These are phyloP conservation scores for Castanea crenata DNA, from an alignment of 306 rosid genomes.

Conservation along the genomic window DNA sequence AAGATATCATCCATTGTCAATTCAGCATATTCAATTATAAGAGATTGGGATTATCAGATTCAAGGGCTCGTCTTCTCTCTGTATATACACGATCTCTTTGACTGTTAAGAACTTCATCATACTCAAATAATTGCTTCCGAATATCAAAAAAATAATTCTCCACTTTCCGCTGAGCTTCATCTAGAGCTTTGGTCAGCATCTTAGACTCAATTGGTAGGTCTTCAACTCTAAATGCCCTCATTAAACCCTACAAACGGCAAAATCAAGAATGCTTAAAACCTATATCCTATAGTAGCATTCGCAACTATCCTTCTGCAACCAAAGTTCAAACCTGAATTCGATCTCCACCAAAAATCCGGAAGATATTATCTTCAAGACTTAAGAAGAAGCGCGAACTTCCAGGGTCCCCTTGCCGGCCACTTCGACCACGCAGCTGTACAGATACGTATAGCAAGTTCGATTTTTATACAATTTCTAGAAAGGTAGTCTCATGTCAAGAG, in stretches of 20 bases:
- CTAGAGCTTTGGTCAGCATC: conserved; percentile 98
- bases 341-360: conserved; percentile 95
- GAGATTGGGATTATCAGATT: conserved; percentile 76
- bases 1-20: conserved; percentile 93
- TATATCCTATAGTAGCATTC: conserved; percentile 21
- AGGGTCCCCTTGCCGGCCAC: conserved; percentile 96
- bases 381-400: conserved; percentile 97
- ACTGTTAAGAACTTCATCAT: conserved; percentile 91
- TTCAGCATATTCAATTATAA: conserved; percentile 92
- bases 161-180: conserved; percentile 98
- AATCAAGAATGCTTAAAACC: conserved; percentile 6
- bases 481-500: conserved; percentile 9
- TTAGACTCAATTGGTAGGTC: conserved; percentile 95
- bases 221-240: conserved; percentile 96
- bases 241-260: conserved; percentile 70
- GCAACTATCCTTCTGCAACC: conserved; percentile 17
- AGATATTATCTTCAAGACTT: conserved; percentile 97
- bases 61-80: conserved; percentile 94
- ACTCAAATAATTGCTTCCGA: conserved; percentile 94
- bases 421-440: conserved; percentile 86
- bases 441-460: conserved; percentile 22
- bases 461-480: conserved; percentile 17
- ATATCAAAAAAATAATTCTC: conserved; percentile 96
- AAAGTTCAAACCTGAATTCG: conserved; percentile 71
- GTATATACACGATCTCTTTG: conserved; percentile 94